Evolutionary conservation across 2,329 filamentous ascomycete genomes (phyloP).

Genomic region (Hypoxylon sp.): DNA sequence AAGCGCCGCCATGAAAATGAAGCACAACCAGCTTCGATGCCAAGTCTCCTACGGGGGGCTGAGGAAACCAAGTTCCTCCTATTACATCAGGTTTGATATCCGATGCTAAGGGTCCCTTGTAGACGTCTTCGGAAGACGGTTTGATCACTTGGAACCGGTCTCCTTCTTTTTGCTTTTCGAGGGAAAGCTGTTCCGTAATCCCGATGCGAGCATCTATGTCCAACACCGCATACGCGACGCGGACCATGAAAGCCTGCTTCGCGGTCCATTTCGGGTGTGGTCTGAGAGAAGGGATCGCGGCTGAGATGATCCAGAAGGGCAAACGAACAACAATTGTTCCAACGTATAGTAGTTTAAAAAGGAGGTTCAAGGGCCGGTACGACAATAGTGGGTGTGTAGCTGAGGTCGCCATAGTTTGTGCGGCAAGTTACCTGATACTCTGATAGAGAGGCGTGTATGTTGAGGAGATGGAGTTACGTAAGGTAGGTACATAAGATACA

Average conservation of each 20-base stretch:
- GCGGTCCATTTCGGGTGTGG: conserved; percentile 37
- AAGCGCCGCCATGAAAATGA: conserved; percentile 52
- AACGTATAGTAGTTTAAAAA: conserved; percentile 35
- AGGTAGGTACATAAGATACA: too few species aligned
- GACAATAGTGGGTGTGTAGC: conserved; percentile 27
- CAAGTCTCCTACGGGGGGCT: conserved; percentile 6
- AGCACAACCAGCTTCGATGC: conserved; percentile 41
- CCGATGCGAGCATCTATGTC: conserved; percentile 36
- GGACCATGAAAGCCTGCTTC: conserved; percentile 43
- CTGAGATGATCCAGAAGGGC: conserved; percentile 24
- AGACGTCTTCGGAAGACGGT: conserved; percentile 42
- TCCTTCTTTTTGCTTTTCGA: conserved; percentile 44
- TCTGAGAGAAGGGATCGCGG: conserved; percentile 27
- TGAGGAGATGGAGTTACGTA: too few species aligned
- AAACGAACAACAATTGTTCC: conserved; percentile 15
- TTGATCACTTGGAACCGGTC: conserved; percentile 39
- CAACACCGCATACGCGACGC: conserved; percentile 17
- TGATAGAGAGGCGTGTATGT: too few species aligned
- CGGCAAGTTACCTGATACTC: too few species aligned
- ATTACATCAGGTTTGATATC: conserved; percentile 46
- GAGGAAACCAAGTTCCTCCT: conserved; percentile 53
- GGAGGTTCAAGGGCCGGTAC: conserved; percentile 33
- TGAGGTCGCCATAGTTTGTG: conserved; percentile 2
- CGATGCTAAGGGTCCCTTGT: conserved; percentile 46
- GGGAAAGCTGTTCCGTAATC: conserved; percentile 36